A percentile compares a stretch with the other conserved stretches of the same genome.
These are phyloP conservation scores for Penicillium samsonianum DNA, from an alignment of 495 filamentous ascomycete genomes.

Conservation along the genomic window DNA sequence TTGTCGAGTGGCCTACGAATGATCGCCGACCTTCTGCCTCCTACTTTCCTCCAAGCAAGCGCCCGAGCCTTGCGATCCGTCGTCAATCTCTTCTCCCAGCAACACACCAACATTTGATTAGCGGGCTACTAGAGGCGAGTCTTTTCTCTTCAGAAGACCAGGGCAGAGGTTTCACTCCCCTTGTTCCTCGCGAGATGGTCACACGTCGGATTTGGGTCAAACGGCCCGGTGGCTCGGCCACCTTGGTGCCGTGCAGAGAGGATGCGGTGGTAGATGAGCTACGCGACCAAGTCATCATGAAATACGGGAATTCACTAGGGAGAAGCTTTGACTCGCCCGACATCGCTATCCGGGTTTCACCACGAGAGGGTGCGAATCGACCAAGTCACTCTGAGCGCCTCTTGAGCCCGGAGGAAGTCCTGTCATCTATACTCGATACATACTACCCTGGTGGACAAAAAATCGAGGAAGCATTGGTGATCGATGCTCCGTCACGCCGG, in stretches of 20 bases:
- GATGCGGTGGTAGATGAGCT: conserved; percentile 95
- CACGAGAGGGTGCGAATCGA: conserved; percentile 50
- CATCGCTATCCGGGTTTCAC: conserved; percentile 65
- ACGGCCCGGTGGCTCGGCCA: conserved; percentile 79
- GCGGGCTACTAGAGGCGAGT: conserved; percentile 38
- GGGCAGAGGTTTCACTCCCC: conserved; percentile 21
- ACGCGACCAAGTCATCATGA: conserved; percentile 85
- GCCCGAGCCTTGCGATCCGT: conserved; percentile 46
- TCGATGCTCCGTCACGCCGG: conserved; percentile 79
- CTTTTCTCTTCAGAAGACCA: conserved; percentile 31
- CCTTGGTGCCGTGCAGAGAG: conserved; percentile 78
- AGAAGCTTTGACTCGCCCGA: conserved; percentile 88
- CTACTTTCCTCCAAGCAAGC: conserved; percentile 32
- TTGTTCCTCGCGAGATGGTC: conserved; percentile 40
- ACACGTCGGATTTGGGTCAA: conserved; percentile 93
- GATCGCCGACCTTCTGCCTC: conserved; percentile 22
- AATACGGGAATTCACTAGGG: conserved; percentile 91
- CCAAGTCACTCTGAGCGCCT: conserved; percentile 60
- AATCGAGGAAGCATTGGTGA: conserved; percentile 87
- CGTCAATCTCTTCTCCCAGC: conserved; percentile 54
- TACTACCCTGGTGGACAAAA: conserved; percentile 88
- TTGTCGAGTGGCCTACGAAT: conserved; percentile 29
- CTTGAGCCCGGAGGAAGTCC: conserved; percentile 84
- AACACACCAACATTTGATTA: conserved; percentile 49
- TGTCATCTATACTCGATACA: conserved; percentile 73